These are phyloP conservation scores for Mycoemilia scoparia DNA, from an alignment of 192 early-diverging fungal species.

Conservation along the genomic window DNA sequence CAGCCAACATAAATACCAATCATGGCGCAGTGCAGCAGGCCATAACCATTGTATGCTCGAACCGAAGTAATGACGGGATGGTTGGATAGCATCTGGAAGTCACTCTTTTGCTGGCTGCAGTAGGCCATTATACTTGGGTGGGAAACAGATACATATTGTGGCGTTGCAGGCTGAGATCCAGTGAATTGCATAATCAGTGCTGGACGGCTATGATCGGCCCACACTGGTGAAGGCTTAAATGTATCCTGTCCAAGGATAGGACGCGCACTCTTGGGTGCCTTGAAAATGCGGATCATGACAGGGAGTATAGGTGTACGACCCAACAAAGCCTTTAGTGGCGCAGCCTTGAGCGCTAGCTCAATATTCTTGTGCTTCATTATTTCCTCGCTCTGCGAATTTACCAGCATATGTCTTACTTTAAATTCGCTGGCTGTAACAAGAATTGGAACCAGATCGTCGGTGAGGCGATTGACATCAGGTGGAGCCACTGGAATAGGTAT, in stretches of 20 bases:
- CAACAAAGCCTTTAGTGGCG: constrained; percentile 14
- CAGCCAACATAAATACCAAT: constrained; percentile 36
- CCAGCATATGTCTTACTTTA: constrained; percentile 34
- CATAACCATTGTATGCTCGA: constrained; percentile 29
- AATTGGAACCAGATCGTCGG: constrained; percentile 50
- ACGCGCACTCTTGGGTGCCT: constrained; percentile 44
- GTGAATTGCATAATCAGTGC: constrained; percentile 37
- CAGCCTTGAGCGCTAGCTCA: constrained; percentile 33
- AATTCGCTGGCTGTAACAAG: constrained; percentile 44
- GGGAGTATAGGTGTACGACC: constrained; percentile 34
- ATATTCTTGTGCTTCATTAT: constrained; percentile 43
- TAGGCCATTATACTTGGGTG: constrained; percentile 18
- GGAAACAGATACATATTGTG: constrained; percentile 25
- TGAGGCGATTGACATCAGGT: constrained; percentile 38
- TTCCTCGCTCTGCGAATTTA: constrained; percentile 44
- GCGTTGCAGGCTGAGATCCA: constrained; percentile 20
- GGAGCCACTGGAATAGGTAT: constrained; percentile 50
- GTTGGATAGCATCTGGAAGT: constrained; percentile 27
- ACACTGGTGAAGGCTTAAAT: constrained; percentile 33
- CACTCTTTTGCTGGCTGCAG: constrained; percentile 25
- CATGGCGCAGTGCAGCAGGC: constrained; percentile 29
- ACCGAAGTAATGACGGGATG: constrained; percentile 26
- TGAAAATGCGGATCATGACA: constrained; percentile 35
- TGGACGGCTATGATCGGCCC: constrained; percentile 25
- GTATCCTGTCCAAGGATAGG: constrained; percentile 38